phyloP scores from a whole-genome alignment of 306 rosid species.

The Vigna unguiculata region DNA sequence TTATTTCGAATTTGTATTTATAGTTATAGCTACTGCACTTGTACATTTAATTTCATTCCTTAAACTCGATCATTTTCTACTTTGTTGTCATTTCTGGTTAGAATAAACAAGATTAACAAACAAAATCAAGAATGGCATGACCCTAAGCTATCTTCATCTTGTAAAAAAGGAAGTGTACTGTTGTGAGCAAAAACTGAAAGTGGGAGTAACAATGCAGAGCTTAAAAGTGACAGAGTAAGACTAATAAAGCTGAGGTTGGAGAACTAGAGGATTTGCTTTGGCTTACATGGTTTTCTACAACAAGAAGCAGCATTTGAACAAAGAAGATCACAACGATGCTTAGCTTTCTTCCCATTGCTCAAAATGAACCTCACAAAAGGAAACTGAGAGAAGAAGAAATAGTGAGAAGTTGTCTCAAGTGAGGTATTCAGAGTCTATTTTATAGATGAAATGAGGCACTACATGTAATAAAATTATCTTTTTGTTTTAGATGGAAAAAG shows the following conservation, averaged over 20 bases:
- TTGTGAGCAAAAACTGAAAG: not conserved
- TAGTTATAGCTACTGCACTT: not conserved
- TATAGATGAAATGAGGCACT: slow-evolving; percentile 44
- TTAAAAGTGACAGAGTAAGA: slow-evolving; percentile 18
- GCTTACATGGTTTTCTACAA: slow-evolving; percentile 62
- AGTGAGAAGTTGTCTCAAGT: slow-evolving; percentile 32
- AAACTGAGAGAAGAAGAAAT: slow-evolving; percentile 13
- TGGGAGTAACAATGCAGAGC: slow-evolving; percentile 6
- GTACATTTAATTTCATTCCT: slow-evolving; percentile 7
- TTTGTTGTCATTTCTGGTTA: not conserved
- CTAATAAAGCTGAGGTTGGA: slow-evolving; percentile 6
- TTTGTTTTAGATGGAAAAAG: slow-evolving; percentile 2
- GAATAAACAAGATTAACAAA: slow-evolving; percentile 12
- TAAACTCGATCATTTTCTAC: not conserved
- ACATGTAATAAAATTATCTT: not conserved
- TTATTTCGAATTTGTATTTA: not conserved
- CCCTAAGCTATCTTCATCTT: not conserved
- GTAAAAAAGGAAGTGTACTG: not conserved
- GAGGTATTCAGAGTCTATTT: slow-evolving; percentile 36
- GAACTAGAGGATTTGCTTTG: not conserved
- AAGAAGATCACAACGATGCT: slow-evolving; percentile 42
- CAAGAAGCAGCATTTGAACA: slow-evolving; percentile 47
- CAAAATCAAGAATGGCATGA: not conserved
- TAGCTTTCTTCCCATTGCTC: slow-evolving; percentile 57
- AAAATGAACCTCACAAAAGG: slow-evolving; percentile 25